Base-by-base conservation (phyloP, 2,329 filamentous ascomycete species). In the Colletotrichum sublineola region DNA sequence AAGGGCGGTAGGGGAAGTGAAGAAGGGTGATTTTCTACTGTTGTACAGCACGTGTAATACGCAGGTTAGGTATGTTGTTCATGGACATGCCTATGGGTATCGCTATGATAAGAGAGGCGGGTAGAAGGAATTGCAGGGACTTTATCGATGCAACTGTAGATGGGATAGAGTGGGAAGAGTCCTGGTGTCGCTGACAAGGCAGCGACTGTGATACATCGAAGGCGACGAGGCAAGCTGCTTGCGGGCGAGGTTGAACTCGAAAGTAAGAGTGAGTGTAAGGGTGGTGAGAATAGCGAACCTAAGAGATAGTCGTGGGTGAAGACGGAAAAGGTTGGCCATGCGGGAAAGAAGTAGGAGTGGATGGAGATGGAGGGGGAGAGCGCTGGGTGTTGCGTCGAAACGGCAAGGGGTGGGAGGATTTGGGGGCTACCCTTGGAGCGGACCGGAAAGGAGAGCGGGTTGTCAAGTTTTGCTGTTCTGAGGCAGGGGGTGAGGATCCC, bases 391-490 rank as follows among this genome's bases (percentile, higher is more conserved):
- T 42, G 65, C 31, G 24, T 62, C n/a, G 50, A 36, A 67, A 58
- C 48, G 50, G 64, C 20, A 40, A 24, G 57, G 42, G 56, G 46
- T 29, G 44, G 44, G 33, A 42, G 20, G 62, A 24, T 44, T 33
- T 20, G 44, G 31, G 20, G 20, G 36, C 40, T 44, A 38, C 29
- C 8, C 18, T 29, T 20, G 44, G 15, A 46, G 46, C 36, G 2
- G 46, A 52, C 48, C 48, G 40, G 33, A 38, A 68, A 68, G 48
- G 31, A 29, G 58, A 63, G 36, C 29, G 38, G 67, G 24, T 61
- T 70, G 63, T 67, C 67, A 61, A 60, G 46, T 40, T 70, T 60
- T 58, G 61, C 52, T 58, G 48, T 52, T 56, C 11, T 67, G 53
- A 31, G 40, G 36, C 9, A 38, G 24, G 60, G 29, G 62, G 12